phyloP scores from a whole-genome alignment of 441 rosid genomes.

The Raphanus hybrid region DNA sequence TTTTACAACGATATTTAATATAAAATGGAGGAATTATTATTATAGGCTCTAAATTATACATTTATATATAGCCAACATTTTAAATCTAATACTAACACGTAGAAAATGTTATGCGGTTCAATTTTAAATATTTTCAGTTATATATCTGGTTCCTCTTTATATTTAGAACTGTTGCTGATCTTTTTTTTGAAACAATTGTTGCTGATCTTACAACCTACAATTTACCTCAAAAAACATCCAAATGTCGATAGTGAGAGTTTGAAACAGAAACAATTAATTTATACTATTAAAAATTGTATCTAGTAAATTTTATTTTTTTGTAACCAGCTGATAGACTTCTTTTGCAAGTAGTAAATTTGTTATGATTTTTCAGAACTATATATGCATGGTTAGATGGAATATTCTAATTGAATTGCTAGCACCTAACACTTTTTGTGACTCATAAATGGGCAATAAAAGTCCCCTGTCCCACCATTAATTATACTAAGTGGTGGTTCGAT shows the following conservation, averaged over 20 bases:
- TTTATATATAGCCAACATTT: no score
- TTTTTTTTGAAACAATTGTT: neutral
- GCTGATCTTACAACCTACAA: neutral
- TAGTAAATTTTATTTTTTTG: neutral
- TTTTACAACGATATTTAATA: no score
- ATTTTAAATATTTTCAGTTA: neutral
- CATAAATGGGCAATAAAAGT: neutral
- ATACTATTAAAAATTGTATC: neutral
- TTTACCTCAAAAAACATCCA: neutral
- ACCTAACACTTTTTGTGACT: constrained; percentile 7
- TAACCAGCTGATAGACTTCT: neutral
- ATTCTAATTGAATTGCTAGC: neutral
- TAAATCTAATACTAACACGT: neutral
- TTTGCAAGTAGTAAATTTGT: neutral
- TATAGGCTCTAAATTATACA: no score
- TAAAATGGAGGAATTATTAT: no score
- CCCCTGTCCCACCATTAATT: neutral
- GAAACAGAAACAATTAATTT: neutral
- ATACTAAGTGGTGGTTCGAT: neutral
- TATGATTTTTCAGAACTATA: neutral
- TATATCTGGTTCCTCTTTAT: no score
- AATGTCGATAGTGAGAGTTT: neutral
- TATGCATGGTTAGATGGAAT: neutral
- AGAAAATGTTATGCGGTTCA: neutral
- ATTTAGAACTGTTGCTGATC: no score